Evolutionary conservation across 768 basidiomycete genomes (phyloP), one percentile per base, ranked within the genome.

Genomic region (Amanita molliuscula): DNA sequence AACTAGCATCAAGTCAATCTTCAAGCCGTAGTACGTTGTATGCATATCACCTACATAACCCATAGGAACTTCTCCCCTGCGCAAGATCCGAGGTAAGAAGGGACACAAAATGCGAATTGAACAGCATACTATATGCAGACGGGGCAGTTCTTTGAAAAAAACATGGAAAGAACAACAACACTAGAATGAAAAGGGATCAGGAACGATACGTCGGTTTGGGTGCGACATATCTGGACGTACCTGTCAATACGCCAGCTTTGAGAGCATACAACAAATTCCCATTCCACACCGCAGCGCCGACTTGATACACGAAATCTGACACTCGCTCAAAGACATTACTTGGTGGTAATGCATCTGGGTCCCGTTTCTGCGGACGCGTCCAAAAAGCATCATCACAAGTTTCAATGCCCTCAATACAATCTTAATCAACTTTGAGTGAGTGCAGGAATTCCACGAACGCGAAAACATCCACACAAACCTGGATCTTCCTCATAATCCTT

Each of bases 321-420:
- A 72, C 51, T 35, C 58, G 64, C 59, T 88, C 83, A 31, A 85
- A 63, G 2, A 54, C 44, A 54, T 85, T 88, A 2, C 69, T 59
- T 0, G 87, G 86, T 0, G 87, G 84, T 0, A 88, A 62, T 0
- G 82, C 84, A 59, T 89, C 86, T 0, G 86, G 84, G 62, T 89
- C 84, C 21, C 86, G 71, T 3, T 73, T 68, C 13, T 67, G 62
- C 1, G 84, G 75, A 29, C 4, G 31, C 31, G 31, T 31, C 31
- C 31, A 31, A 31, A 72, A 56, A 3, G 81, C 82, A 0, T 88
- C 70, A 56, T 85, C 83, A 2, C 69, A 59, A 33, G 63, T 57
- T 29, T 75, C 67, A 9, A 80, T 62, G 6, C 83, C 82, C 53
- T 80, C 79, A 44, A 87, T 78, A 3, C 66, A 50, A 52, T 74